Evolutionary conservation across 495 filamentous ascomycete species (phyloP).

Genomic region (Trichodelitschia bisporula): DNA sequence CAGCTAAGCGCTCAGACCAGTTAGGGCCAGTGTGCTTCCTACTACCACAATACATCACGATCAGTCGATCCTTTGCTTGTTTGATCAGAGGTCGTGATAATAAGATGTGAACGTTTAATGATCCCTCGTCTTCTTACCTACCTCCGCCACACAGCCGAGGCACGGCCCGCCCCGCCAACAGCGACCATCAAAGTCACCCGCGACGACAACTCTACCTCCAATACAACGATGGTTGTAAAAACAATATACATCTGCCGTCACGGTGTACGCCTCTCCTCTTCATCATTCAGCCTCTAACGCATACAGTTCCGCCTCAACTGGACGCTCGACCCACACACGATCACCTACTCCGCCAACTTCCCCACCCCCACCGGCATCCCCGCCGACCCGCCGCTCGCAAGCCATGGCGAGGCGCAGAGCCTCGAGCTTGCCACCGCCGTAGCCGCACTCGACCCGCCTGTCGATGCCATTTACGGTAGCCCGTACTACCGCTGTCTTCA

Average conservation of each 20-base stretch:
- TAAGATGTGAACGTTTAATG: background rate
- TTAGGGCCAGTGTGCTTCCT: too few species aligned
- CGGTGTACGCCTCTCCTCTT: background rate
- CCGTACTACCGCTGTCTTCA: conserved; percentile 87
- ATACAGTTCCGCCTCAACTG: conserved; percentile 69
- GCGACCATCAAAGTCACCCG: conserved; percentile 2
- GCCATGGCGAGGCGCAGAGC: conserved; percentile 67
- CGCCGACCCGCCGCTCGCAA: conserved; percentile 65
- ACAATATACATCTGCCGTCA: conserved; percentile 3
- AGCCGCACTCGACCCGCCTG: conserved; percentile 29
- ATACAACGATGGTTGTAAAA: conserved; percentile 2
- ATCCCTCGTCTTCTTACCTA: background rate
- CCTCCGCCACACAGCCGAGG: too few species aligned
- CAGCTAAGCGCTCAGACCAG: too few species aligned
- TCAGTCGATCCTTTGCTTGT: too few species aligned
- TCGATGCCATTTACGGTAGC: conserved; percentile 57
- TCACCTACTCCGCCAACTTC: conserved; percentile 41
- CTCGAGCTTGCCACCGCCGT: conserved; percentile 49
- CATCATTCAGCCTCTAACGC: background rate
- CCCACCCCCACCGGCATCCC: conserved; percentile 64
- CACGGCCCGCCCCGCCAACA: too few species aligned
- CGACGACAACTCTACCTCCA: conserved; percentile 1
- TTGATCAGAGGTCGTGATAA: background rate
- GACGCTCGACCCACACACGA: conserved; percentile 55
- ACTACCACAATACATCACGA: too few species aligned